Percentiles rank a stretch among this genome's conserved stretches.
These are phyloP conservation scores for Globisporangium viniferum DNA, from an alignment of 352 stramenopile species.

Conservation along the genomic window DNA sequence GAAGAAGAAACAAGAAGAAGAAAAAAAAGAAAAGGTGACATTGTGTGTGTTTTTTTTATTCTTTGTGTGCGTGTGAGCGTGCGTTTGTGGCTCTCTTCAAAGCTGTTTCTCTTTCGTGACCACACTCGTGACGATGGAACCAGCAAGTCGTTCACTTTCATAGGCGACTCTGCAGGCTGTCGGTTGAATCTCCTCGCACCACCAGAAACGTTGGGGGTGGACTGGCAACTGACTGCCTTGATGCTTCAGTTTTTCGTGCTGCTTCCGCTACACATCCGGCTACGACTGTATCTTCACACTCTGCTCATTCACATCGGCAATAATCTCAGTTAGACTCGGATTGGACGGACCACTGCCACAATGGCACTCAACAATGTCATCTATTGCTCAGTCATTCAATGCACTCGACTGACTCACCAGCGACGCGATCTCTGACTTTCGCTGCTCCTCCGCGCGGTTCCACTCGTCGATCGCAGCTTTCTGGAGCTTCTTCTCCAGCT, in stretches of 20 bases:
- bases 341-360: too few species aligned
- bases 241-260: not conserved
- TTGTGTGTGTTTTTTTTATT: not conserved
- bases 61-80: not conserved
- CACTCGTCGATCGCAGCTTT: constrained; percentile 53
- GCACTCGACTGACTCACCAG: constrained; percentile 26
- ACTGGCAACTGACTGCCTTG: not conserved
- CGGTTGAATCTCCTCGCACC: not conserved
- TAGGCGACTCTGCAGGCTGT: not conserved
- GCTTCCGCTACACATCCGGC: not conserved
- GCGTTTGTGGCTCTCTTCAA: not conserved
- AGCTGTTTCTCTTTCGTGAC: not conserved
- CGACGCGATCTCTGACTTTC: constrained; percentile 32
- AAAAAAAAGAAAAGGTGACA: constrained; percentile 1
- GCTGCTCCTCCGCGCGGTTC: constrained; percentile 44
- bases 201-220: not conserved
- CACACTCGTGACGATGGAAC: not conserved
- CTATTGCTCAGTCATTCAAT: not conserved
- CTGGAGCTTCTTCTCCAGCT: constrained; percentile 40
- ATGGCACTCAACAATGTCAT: not conserved
- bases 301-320: not conserved
- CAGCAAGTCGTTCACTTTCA: not conserved
- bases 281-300: constrained; percentile 18
- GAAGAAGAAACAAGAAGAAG: not conserved
- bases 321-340: too few species aligned